These are phyloP conservation scores for Pleurotus tuber-regium DNA, from an alignment of 768 basidiomycete genomes.

Conservation along the genomic window DNA sequence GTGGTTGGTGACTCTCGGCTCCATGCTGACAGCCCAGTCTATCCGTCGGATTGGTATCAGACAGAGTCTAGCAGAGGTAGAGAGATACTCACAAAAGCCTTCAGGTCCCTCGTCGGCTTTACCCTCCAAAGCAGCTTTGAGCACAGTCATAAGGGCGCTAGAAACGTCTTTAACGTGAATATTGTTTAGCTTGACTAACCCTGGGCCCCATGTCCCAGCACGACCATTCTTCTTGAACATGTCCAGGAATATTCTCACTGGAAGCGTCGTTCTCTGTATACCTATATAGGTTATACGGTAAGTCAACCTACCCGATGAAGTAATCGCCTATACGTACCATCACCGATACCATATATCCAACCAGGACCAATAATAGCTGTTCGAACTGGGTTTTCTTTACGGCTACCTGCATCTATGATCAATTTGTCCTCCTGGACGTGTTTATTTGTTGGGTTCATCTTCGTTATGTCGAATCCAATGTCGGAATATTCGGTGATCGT, in stretches of 20 bases:
- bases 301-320: not conserved
- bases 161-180: constrained; percentile 41
- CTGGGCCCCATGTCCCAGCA: constrained; percentile 42
- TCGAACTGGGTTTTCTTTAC: constrained; percentile 36
- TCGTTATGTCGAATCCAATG: constrained; percentile 30
- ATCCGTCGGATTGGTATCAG: constrained; percentile 5
- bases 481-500: constrained; percentile 34
- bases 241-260: constrained; percentile 34
- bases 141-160: constrained; percentile 28
- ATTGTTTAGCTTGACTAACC: constrained; percentile 33
- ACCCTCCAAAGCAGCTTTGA: constrained; percentile 39
- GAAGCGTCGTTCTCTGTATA: constrained; percentile 33
- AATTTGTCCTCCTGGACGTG: constrained; percentile 22
- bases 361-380: constrained; percentile 41
- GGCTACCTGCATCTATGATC: constrained; percentile 39
- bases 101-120: constrained; percentile 38
- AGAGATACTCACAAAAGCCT: constrained; percentile 34
- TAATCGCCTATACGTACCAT: constrained; percentile 27
- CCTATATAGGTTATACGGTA: constrained; percentile 21
- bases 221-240: constrained; percentile 29
- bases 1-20: constrained; percentile 25
- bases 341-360: constrained; percentile 41
- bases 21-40: constrained; percentile 34
- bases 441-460: constrained; percentile 19
- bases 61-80: not conserved